phyloP scores from a whole-genome alignment of 2,329 filamentous ascomycete species.

The Aspergillus pseudonomiae region DNA sequence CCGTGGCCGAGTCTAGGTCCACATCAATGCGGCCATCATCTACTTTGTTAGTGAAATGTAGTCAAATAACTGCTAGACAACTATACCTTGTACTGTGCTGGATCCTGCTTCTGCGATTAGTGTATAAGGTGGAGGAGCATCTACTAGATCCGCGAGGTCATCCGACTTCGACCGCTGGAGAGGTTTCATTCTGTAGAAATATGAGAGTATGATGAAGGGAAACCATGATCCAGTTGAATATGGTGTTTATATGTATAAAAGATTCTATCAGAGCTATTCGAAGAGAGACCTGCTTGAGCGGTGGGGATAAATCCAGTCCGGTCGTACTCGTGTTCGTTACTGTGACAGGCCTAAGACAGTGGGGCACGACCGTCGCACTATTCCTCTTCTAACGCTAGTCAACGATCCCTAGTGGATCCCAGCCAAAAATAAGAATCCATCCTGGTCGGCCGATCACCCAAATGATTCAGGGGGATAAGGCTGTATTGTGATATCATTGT shows the following conservation, averaged over 20 bases:
- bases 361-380: not conserved
- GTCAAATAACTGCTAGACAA: not conserved
- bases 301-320: not conserved
- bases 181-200: not conserved
- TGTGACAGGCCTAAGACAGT: not conserved
- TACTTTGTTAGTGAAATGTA: not conserved
- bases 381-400: not conserved
- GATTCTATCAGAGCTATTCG: not conserved
- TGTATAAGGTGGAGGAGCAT: not conserved
- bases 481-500: not conserved
- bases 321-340: not conserved
- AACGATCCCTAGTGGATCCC: not conserved
- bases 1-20: conserved; percentile 23
- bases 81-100: not conserved
- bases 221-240: not conserved
- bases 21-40: conserved; percentile 28
- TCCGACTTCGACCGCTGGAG: not conserved
- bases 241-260: not conserved
- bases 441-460: too few species aligned
- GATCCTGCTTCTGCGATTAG: not conserved
- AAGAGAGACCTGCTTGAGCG: not conserved
- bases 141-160: not conserved
- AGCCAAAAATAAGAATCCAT: not conserved
- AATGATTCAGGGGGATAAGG: not conserved
- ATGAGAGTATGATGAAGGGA: not conserved